Percentiles rank a stretch among this genome's conserved stretches.
Evolutionary conservation across 2,329 filamentous ascomycete species (phyloP).

Genomic region (Geoglossum cookeanum): DNA sequence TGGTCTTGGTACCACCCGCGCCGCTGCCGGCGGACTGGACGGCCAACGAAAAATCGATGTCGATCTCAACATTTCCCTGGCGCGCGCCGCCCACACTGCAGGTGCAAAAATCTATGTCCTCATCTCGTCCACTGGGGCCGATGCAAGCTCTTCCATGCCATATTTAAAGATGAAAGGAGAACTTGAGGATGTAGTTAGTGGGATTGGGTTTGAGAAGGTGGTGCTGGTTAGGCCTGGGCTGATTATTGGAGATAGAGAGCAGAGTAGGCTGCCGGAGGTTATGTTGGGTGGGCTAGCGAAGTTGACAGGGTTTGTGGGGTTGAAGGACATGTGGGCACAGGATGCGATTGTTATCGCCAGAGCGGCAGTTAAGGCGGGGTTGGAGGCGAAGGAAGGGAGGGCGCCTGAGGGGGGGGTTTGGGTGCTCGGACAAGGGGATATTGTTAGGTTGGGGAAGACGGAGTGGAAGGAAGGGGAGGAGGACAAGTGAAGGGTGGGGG

Average conservation of each 20-base stretch:
- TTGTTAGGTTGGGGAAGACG: conserved; percentile 39
- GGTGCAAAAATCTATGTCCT: conserved; percentile 53
- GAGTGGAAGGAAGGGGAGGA: background rate
- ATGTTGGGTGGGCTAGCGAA: conserved; percentile 35
- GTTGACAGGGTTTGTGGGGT: conserved; percentile 33
- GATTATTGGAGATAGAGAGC: conserved; percentile 51
- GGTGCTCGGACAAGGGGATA: conserved; percentile 40
- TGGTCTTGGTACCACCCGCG: conserved; percentile 62
- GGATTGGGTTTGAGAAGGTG: conserved; percentile 55
- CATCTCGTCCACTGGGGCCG: conserved; percentile 24
- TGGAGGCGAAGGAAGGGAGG: conserved; percentile 31
- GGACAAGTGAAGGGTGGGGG: background rate
- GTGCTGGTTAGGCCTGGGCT: conserved; percentile 57
- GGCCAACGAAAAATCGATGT: conserved; percentile 78
- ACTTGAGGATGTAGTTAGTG: conserved; percentile 59
- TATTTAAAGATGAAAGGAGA: conserved; percentile 67
- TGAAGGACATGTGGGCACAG: conserved; percentile 52
- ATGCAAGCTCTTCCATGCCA: conserved; percentile 30
- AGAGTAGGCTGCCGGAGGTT: conserved; percentile 38
- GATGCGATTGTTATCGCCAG: conserved; percentile 53
- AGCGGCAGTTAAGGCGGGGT: conserved; percentile 42
- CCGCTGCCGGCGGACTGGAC: conserved; percentile 52
- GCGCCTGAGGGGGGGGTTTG: conserved; percentile 40
- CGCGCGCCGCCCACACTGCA: conserved; percentile 50
- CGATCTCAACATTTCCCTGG: conserved; percentile 66